Evolutionary conservation across 371 early-diverging fungal genomes (phyloP).

Genomic region (Mucor indicus): DNA sequence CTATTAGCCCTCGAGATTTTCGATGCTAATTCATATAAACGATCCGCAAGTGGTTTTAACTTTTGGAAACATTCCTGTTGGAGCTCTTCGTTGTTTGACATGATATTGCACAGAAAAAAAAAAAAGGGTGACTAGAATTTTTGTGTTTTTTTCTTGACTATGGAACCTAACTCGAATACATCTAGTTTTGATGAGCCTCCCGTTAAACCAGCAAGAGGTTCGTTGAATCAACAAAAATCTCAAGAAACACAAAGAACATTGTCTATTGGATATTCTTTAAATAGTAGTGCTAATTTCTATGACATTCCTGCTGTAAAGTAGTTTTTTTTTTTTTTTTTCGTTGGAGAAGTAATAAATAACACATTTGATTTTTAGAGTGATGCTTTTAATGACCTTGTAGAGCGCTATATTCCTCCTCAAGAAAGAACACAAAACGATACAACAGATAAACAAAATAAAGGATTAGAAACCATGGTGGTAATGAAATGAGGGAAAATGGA

Average conservation of each 20-base stretch:
- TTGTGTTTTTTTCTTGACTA: no score
- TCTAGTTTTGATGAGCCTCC: constrained; percentile 10
- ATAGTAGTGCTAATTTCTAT: constrained; percentile 50
- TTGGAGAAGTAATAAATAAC: background rate
- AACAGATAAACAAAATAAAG: constrained; percentile 17
- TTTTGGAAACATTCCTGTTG: background rate
- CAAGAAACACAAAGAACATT: constrained; percentile 14
- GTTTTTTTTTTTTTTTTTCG: background rate
- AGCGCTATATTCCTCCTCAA: constrained; percentile 50
- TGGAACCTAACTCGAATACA: no score
- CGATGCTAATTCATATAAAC: background rate
- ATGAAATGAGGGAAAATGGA: background rate
- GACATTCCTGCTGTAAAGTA: constrained; percentile 53
- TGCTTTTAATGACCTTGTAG: constrained; percentile 51
- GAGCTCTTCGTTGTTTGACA: background rate
- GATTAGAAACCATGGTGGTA: constrained; percentile 34
- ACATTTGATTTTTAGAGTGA: constrained; percentile 35
- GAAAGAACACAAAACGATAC: constrained; percentile 50
- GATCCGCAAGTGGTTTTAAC: background rate
- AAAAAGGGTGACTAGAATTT: no score
- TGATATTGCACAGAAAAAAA: background rate
- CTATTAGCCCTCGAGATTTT: background rate
- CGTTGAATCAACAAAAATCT: background rate
- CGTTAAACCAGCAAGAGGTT: constrained; percentile 2
- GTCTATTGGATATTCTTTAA: constrained; percentile 27